Evolutionary conservation across 2,329 filamentous ascomycete genomes (phyloP), one percentile per base, ranked within the genome.

Genomic region (Alternaria novae-zelandiae): DNA sequence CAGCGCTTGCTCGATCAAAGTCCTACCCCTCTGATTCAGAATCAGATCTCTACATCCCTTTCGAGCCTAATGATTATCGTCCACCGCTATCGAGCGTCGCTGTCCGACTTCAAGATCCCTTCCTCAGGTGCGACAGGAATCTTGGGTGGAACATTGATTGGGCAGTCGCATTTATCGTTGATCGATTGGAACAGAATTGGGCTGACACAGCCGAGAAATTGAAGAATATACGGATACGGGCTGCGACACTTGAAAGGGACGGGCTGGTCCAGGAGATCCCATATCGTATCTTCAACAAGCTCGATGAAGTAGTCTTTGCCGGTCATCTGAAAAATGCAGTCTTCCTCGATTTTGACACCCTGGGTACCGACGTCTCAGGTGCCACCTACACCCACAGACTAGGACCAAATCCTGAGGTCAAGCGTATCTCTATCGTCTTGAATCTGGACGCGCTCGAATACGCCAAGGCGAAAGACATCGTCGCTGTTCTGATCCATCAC

Each of bases 131-230:
- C 56, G 66, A 73, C 6, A 62, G 66, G 11, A 71, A 73, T 51
- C 64, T 81, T 7, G 77, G 75, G 5, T 83, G 81, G 81, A 79
- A 74, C 20, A 74, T 81, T 15, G 79, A 82, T 28, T 82, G 79
- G 67, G 81, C 81, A 13, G 80, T 80, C 5, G 81, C 81, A 23
- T 81, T 78, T 69, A 57, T 78, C 26, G 76, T 80, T 56, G 70
- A 77, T 32, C 71, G 77, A 30, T 64, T 83, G 10, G 53, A 65
- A 13, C 66, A 63, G 41, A 68, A 64, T 5, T 70, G 63, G 28
- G 53, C 63, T 20, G 68, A 71, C 30, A 66, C 70, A 21, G 68
- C 68, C 12, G 63, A 68, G 25, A 56, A 62, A 7, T 61, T 78
- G 3, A 64, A 59, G 20, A 59, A 62, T 13, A 65, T 76, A 13